Evolutionary conservation across 2,329 filamentous ascomycete genomes (phyloP).

Genomic region (Trichoderma sp.): DNA sequence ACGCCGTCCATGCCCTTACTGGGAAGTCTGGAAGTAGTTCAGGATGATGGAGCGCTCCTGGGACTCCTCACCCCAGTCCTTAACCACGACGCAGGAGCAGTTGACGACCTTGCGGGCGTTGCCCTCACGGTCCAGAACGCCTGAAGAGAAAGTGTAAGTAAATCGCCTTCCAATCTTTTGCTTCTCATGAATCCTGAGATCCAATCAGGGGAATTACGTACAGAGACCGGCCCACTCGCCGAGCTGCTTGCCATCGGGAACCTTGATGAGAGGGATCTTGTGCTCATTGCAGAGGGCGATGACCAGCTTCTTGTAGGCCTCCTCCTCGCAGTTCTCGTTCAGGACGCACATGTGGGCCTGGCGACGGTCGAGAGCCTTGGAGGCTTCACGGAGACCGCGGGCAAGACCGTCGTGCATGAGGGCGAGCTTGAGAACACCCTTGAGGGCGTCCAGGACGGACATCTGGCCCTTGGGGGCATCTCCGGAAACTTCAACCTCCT

Average conservation of each 20-base stretch:
- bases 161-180: neutral
- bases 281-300: slow-evolving; percentile 98
- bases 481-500: slow-evolving; percentile 95
- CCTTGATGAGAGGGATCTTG: slow-evolving; percentile 99
- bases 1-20: slow-evolving; percentile 51
- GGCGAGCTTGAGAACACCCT: slow-evolving; percentile 97
- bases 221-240: slow-evolving; percentile 99
- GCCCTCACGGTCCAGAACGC: slow-evolving; percentile 97
- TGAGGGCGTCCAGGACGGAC: slow-evolving; percentile 97
- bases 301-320: slow-evolving; percentile 99
- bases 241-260: slow-evolving; percentile 98
- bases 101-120: slow-evolving; percentile 99
- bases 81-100: slow-evolving; percentile 99
- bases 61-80: slow-evolving; percentile 99
- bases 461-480: slow-evolving; percentile 92
- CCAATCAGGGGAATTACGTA: slow-evolving; percentile 58
- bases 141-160: slow-evolving; percentile 52
- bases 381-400: slow-evolving; percentile 95
- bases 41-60: slow-evolving; percentile 98
- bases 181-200: neutral
- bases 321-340: slow-evolving; percentile 99
- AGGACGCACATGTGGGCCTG: slow-evolving; percentile 99
- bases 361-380: slow-evolving; percentile 97
- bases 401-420: slow-evolving; percentile 99
- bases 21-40: slow-evolving; percentile 99